Evolutionary conservation across 768 basidiomycete genomes (phyloP).

Genomic region (Boletus rubropictus): DNA sequence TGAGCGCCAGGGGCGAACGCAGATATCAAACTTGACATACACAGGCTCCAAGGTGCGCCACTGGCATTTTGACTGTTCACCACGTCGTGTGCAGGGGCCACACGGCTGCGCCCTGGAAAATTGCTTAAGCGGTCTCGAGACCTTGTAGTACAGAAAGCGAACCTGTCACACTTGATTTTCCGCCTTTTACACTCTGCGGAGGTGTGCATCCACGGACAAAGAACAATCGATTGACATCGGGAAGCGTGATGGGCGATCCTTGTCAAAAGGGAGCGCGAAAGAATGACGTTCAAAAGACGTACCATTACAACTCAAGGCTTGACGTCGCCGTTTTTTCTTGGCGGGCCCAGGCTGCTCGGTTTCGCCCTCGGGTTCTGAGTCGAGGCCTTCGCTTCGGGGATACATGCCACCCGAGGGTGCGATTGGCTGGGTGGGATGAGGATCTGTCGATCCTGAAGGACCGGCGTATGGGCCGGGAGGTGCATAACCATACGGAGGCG

Average conservation of each 20-base stretch:
- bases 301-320: constrained; percentile 85
- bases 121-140: constrained; percentile 16
- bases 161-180: constrained; percentile 88
- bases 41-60: constrained; percentile 81
- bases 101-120: constrained; percentile 69
- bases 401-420: constrained; percentile 22
- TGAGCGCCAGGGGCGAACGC: constrained; percentile 9
- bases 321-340: constrained; percentile 78
- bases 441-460: constrained; percentile 27
- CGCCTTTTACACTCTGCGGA: constrained; percentile 73
- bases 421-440: constrained; percentile 18
- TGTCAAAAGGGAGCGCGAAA: constrained; percentile 17
- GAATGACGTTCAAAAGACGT: constrained; percentile 26
- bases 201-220: constrained; percentile 4
- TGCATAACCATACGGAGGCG: constrained; percentile 26
- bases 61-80: constrained; percentile 74
- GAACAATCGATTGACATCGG: constrained; percentile 2
- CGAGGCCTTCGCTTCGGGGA: constrained; percentile 35
- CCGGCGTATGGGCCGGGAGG: constrained; percentile 17
- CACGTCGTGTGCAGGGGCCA: constrained; percentile 72
- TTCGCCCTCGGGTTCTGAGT: constrained; percentile 55
- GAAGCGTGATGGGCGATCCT: neutral
- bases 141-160: constrained; percentile 19
- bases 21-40: constrained; percentile 39
- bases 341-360: constrained; percentile 50